Conservation (phyloP, 192 early-diverging fungal species). For the Ambispora gerdemannii region DNA sequence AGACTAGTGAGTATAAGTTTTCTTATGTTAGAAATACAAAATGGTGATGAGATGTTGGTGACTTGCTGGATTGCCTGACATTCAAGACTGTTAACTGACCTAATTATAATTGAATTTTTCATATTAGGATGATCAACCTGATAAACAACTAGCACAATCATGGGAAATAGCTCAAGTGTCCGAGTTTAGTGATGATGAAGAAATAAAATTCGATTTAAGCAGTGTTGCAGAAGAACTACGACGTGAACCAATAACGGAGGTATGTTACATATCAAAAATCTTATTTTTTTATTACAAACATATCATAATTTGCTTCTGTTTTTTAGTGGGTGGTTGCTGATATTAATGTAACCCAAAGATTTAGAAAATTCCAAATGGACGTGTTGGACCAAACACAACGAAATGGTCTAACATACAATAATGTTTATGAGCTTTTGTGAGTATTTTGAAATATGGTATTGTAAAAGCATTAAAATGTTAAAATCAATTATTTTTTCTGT, state of each 20-base stretch:
- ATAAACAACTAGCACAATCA: conserved; percentile 1
- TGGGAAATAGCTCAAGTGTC: too few species aligned
- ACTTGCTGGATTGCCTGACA: conserved; percentile 18
- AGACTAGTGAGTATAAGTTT: conserved; percentile 4
- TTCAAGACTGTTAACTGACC: conserved; percentile 23
- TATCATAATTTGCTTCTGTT: conserved; percentile 8
- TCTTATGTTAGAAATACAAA: conserved; percentile 16
- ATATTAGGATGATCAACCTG: conserved; percentile 1
- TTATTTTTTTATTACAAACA: conserved; percentile 24
- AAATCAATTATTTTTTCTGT: too few species aligned
- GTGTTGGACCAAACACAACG: conserved; percentile 18
- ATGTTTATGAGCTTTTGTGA: conserved; percentile 28
- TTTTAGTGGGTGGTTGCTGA: conserved; percentile 30
- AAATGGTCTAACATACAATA: conserved; percentile 28
- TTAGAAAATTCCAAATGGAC: conserved; percentile 17
- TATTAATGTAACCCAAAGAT: conserved; percentile 27
- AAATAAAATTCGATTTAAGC: conserved; percentile 29
- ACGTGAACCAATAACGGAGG: conserved; percentile 20
- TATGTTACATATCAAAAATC: conserved; percentile 19
- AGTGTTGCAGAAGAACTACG: conserved; percentile 7
- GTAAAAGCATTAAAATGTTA: too few species aligned
- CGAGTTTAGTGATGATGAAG: conserved; percentile 20
- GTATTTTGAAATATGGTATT: conserved; percentile 26
- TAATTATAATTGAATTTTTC: conserved; percentile 13
- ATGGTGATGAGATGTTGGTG: conserved; percentile 4